Evolutionary conservation across 1,284 basidiomycete genomes (phyloP), one percentile per base, ranked within the genome.

Genomic region (Microbotryum scabiosae): DNA sequence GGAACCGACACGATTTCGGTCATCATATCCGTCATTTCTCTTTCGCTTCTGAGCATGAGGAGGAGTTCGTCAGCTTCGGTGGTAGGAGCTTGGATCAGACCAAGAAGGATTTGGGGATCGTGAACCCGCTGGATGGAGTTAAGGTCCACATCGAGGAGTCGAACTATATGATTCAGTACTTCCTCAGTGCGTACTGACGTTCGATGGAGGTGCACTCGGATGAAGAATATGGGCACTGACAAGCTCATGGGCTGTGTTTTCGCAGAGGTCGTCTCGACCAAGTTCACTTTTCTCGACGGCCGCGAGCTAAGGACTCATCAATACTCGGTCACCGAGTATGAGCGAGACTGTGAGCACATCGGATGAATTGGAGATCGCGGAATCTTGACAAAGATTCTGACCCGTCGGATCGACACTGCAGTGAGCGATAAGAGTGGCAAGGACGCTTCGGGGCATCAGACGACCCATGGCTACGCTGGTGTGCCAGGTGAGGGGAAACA

Each of bases 271-370:
- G 92, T 97, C 43, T 90, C 89, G 8, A 97, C 91, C 2, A 85
- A 87, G 72, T 96, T 94, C 78, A 81, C 83, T 65, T 86, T 85
- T 41, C 78, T 93, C n/a, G 82, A 86, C 65, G 86, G 84, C 44
- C 82, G 85, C 70, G 77, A 65, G 43, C 63, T 71, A 18, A 56
- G 62, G 25, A 72, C 70, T 41, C 71, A 72, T 56, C 71, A 97
- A 76, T 98, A 97, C 77, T 92, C 88, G 66, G 87, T 88, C 2
- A 98, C 96, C 2, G 86, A 88, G 66, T 97, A 97, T 75, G 94
- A 98, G 76, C 87, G 96, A 23, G 91, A 98, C 75, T 79, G 94
- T 69, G 36, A 52, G 65, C 54, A 9, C 0, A 14, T 18, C 20
- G 23, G n/a, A 21, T 12, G 41, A 10, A 12, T 20, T 45, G n/a